Evolutionary conservation across 768 basidiomycete species (phyloP), one percentile per base, ranked within the genome.

Genomic region (Mycena leptocephala): DNA sequence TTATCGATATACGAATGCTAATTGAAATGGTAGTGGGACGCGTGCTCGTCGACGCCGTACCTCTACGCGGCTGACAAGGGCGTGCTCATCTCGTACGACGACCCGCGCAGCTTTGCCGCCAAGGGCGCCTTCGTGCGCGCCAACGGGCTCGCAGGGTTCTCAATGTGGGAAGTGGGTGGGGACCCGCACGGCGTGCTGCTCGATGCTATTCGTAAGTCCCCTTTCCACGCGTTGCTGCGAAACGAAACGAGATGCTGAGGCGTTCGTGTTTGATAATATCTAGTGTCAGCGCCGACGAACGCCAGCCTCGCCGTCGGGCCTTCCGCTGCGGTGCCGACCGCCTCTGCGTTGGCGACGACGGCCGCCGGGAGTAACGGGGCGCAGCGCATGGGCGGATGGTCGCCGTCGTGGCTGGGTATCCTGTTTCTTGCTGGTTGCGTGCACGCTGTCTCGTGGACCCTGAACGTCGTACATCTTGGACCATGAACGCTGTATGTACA

Each of bases 81-180:
- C 66, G 89, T 90, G 88, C 67, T 78, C 33, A 87, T 91, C 46
- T 87, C 89, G 1, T 91, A 85, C 73, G 90, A 90, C 76, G 85
- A 90, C 63, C 77, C 79, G 83, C 86, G 22, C 78, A 85, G 82
- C 85, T 88, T 89, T 72, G 80, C 85, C 24, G 88, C 87, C 64
- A 90, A 95, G 88, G 90, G 94, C 80, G 76, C 81, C 9, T 95
- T 90, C 83, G 92, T 95, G 79, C 86, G 87, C 72, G 75, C 83
- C 24, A 83, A 81, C 4, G 87, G 87, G 7, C 83, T 95, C 37
- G 87, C 85, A 76, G 95, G 94, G 5, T 95, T 95, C 80, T 83
- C 92, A 0, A 91, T 93, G 85, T 95, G 93, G 93, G 92, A 95
- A 78, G 90, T 92, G 71, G 93, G 91, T 33, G 93, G 94, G 6